Evolutionary conservation across 371 early-diverging fungal species (phyloP).

Genomic region (Mucor indicus): DNA sequence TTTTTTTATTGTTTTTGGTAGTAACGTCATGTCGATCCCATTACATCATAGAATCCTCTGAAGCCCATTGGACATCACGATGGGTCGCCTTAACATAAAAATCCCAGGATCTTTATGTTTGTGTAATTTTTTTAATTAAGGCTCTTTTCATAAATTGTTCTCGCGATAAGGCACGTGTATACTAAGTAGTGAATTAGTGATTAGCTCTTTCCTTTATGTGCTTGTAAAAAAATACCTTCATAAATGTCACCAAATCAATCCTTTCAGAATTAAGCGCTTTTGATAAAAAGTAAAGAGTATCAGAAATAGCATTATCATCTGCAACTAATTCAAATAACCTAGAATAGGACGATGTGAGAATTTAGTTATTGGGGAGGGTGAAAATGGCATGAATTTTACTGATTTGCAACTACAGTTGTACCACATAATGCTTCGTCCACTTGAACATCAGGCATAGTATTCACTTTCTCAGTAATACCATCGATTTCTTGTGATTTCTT

Average conservation of each 20-base stretch:
- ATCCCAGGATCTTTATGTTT: constrained; percentile 18
- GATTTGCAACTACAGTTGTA: constrained; percentile 72
- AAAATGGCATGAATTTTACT: too few relatives aligned
- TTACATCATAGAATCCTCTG: too few relatives aligned
- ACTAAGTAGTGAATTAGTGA: constrained; percentile 35
- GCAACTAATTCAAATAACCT: constrained; percentile 83
- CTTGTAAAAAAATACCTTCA: constrained; percentile 51
- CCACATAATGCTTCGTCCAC: constrained; percentile 70
- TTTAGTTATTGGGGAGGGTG: too few relatives aligned
- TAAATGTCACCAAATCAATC: constrained; percentile 64
- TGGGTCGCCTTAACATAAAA: too few relatives aligned
- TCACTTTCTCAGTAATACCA: constrained; percentile 47
- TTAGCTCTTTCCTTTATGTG: too few relatives aligned
- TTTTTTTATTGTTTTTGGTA: too few relatives aligned
- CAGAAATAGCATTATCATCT: constrained; percentile 88
- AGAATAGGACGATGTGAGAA: too few relatives aligned
- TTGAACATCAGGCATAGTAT: constrained; percentile 59
- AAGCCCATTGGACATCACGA: too few relatives aligned
- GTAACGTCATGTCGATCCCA: too few relatives aligned
- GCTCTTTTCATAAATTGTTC: constrained; percentile 90
- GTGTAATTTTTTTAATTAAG: constrained; percentile 66
- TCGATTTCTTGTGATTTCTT: constrained; percentile 54
- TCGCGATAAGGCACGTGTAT: constrained; percentile 73
- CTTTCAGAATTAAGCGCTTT: constrained; percentile 73
- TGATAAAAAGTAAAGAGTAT: constrained; percentile 81